Percentiles rank a stretch among this genome's conserved stretches.
These are phyloP conservation scores for Handroanthus guayacan DNA, from an alignment of 257 asterid genomes.

Conservation along the genomic window DNA sequence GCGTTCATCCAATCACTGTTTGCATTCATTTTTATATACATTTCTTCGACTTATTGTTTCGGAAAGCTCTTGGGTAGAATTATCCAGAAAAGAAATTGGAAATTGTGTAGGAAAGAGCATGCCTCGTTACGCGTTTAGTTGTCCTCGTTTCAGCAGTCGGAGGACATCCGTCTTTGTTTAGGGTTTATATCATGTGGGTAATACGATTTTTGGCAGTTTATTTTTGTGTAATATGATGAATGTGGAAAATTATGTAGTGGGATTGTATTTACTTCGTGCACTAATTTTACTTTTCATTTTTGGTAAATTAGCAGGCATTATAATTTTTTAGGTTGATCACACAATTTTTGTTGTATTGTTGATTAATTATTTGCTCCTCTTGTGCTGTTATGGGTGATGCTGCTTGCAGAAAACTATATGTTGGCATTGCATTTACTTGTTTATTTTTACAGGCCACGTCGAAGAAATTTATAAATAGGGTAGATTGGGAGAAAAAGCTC, in stretches of 20 bases:
- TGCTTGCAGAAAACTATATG: background rate
- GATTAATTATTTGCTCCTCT: background rate
- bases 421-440: constrained; percentile 7
- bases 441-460: constrained; percentile 59
- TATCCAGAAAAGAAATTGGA: background rate
- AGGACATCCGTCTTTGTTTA: background rate
- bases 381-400: background rate
- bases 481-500: constrained; percentile 81
- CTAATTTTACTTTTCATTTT: background rate
- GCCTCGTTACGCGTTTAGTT: background rate
- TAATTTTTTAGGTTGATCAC: background rate
- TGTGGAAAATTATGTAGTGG: background rate
- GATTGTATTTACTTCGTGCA: background rate
- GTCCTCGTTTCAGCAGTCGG: constrained; percentile 18
- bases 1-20: background rate
- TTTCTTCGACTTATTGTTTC: background rate
- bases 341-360: background rate
- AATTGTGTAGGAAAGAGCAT: background rate
- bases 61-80: background rate
- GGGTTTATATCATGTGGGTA: constrained; percentile 15
- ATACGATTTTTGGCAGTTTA: constrained; percentile 8
- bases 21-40: background rate
- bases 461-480: constrained; percentile 69
- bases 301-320: background rate
- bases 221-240: constrained; percentile 9